A percentile compares a stretch with the other conserved stretches of the same genome.
Conservation (phyloP, 106 monocot species). For the Xerophyta viscosa region DNA sequence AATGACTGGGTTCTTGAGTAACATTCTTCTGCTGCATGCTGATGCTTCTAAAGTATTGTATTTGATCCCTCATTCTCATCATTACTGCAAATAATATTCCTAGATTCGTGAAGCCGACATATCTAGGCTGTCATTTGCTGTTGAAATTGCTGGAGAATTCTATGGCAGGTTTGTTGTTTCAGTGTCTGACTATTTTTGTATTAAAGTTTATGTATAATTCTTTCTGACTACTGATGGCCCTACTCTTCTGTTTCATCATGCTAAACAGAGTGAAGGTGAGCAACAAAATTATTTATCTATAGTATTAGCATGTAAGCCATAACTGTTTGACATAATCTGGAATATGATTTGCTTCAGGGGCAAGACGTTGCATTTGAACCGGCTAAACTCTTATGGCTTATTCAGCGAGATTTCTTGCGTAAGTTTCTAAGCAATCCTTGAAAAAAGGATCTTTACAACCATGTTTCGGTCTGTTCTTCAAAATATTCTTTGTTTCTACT, state of each 20-base stretch:
- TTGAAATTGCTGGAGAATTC: constrained; percentile 99
- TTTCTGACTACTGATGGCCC: constrained; percentile 20
- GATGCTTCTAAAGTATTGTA: no score
- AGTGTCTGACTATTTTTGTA: background rate
- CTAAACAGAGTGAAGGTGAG: constrained; percentile 82
- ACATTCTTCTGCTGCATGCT: no score
- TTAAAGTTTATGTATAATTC: constrained; percentile 4
- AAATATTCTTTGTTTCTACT: no score
- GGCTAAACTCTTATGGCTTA: constrained; percentile 98
- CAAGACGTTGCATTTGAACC: constrained; percentile 97
- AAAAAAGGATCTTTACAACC: background rate
- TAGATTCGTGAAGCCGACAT: constrained; percentile 88
- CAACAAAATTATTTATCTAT: background rate
- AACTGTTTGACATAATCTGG: background rate
- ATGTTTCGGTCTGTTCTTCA: no score
- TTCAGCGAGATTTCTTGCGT: constrained; percentile 98
- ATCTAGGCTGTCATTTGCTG: constrained; percentile 91
- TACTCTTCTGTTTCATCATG: constrained; percentile 9
- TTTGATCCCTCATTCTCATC: no score
- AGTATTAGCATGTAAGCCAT: background rate
- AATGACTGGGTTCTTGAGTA: no score
- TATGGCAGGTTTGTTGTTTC: constrained; percentile 73
- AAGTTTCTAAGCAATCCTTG: no score
- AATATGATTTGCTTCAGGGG: constrained; percentile 46
- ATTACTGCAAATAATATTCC: no score